Conservation (phyloP, 257 asterid genomes). For the Capsicum baccatum region DNA sequence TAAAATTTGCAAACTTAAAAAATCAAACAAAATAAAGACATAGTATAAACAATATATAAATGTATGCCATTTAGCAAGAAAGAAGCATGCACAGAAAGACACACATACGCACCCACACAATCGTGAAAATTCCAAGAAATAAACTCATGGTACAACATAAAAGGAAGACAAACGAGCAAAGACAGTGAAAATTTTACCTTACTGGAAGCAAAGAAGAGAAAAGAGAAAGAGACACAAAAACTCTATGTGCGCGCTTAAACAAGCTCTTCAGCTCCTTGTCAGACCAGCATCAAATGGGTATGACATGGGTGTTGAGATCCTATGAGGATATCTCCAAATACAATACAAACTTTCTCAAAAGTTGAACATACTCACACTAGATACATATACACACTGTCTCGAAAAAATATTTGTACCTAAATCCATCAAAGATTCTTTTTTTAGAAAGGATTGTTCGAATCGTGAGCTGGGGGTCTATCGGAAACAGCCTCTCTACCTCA, state of each 20-base stretch:
- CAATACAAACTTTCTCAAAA: background rate
- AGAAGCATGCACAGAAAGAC: background rate
- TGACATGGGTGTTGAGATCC: background rate
- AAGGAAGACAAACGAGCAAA: background rate
- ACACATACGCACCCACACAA: background rate
- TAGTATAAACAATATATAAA: background rate
- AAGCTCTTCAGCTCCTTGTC: background rate
- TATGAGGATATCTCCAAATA: background rate
- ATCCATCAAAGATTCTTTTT: background rate
- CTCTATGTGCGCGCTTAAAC: background rate
- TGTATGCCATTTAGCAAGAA: background rate
- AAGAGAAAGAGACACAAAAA: background rate
- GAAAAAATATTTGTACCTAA: background rate
- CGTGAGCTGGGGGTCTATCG: background rate
- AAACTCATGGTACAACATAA: background rate
- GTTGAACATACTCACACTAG: background rate
- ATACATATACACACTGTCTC: background rate
- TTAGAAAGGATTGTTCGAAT: background rate
- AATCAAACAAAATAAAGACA: background rate
- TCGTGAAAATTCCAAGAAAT: background rate
- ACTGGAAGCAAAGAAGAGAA: background rate
- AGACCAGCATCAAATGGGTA: background rate
- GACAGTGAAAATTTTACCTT: background rate
- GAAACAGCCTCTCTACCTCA: too few species aligned
- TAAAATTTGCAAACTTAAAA: background rate